phyloP scores from a whole-genome alignment of 495 filamentous ascomycete genomes.

The Trichoderma orchidacearum region DNA sequence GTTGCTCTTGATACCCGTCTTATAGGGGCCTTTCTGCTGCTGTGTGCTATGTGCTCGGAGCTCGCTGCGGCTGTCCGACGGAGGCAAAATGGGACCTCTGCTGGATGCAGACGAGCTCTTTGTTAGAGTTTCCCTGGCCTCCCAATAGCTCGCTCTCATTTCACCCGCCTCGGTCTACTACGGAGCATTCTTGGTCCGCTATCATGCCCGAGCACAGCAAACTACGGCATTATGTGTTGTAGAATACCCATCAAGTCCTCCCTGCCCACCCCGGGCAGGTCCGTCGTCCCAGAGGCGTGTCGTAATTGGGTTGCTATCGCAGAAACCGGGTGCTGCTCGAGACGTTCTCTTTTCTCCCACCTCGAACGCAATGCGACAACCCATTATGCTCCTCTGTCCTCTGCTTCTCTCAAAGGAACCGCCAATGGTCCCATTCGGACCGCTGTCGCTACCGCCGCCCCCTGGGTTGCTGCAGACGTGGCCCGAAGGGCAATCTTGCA shows the following conservation, averaged over 20 bases:
- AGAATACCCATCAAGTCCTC: neutral
- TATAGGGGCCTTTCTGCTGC: neutral
- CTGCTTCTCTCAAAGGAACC: neutral
- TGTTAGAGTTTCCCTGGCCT: neutral
- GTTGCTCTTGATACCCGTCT: neutral
- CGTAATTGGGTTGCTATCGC: neutral
- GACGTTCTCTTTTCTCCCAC: neutral
- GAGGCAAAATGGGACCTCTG: neutral
- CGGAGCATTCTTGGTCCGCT: neutral
- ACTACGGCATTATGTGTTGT: neutral
- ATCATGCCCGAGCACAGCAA: neutral
- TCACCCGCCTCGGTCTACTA: neutral
- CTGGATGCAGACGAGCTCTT: neutral
- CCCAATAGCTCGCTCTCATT: neutral
- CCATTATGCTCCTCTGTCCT: neutral
- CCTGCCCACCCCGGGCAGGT: neutral
- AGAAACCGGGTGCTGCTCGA: neutral
- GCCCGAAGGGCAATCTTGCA: neutral
- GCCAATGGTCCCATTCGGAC: neutral
- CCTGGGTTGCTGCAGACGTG: neutral
- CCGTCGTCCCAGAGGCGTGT: neutral
- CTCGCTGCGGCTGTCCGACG: neutral
- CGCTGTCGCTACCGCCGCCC: neutral
- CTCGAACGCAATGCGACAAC: neutral
- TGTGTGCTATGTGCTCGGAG: no score